Conservation (phyloP, 2,329 filamentous ascomycete genomes). For the Ilyonectria sp. region DNA sequence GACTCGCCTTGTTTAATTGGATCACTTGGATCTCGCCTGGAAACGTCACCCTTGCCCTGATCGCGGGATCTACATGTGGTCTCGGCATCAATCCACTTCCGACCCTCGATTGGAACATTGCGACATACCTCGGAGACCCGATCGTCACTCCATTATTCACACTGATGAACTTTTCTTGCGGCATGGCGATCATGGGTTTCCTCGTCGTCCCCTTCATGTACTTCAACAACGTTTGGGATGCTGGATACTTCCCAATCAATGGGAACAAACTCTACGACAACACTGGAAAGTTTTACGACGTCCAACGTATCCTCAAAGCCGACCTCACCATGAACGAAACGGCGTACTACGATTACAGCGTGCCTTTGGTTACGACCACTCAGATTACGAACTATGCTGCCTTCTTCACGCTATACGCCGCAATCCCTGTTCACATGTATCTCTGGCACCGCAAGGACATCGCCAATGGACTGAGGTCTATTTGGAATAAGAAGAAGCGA, state of each 20-base stretch:
- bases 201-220: conserved; percentile 64
- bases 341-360: conserved; percentile 66
- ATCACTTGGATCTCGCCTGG: conserved; percentile 65
- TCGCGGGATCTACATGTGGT: conserved; percentile 55
- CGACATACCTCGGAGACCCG: conserved; percentile 48
- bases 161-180: conserved; percentile 47
- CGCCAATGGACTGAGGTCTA: conserved; percentile 42
- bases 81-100: conserved; percentile 57
- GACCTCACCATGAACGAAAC: conserved; percentile 65
- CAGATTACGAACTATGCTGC: conserved; percentile 55
- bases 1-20: conserved; percentile 64
- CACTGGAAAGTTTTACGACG: conserved; percentile 65
- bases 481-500: conserved; percentile 44
- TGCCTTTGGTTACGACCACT: conserved; percentile 66
- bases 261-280: conserved; percentile 71
- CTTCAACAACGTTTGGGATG: conserved; percentile 63
- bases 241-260: conserved; percentile 70
- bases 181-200: conserved; percentile 66
- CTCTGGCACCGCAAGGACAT: conserved; percentile 53
- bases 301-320: conserved; percentile 65
- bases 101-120: conserved; percentile 60
- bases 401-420: conserved; percentile 49
- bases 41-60: conserved; percentile 53
- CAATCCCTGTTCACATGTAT: conserved; percentile 49
- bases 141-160: conserved; percentile 51